Evolutionary conservation across 257 asterid genomes (phyloP).

Genomic region (Voacanga thouarsii): DNA sequence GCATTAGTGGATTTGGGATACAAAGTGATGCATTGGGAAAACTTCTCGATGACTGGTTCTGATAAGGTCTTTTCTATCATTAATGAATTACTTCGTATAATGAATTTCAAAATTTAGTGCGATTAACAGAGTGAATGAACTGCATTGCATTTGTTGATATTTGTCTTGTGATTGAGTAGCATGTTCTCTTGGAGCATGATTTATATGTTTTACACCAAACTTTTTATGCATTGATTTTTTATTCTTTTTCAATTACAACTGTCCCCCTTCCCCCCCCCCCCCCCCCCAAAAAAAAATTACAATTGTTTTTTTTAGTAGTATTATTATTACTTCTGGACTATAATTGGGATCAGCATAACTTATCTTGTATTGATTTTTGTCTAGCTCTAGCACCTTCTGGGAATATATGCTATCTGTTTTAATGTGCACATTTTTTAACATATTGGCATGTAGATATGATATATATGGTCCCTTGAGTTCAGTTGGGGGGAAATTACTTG

Average conservation of each 20-base stretch:
- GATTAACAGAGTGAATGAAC: too few species aligned
- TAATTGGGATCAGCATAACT: too few species aligned
- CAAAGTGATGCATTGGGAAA: not conserved
- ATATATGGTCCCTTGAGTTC: not conserved
- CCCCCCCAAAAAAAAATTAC: too few species aligned
- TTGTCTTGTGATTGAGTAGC: too few species aligned
- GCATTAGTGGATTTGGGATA: not conserved
- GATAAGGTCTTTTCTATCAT: not conserved
- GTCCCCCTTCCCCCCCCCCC: too few species aligned
- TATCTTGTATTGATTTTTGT: not conserved
- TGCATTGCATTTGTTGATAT: too few species aligned
- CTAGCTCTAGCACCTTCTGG: not conserved
- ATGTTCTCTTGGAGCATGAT: not conserved
- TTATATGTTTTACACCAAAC: not conserved
- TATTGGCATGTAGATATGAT: not conserved
- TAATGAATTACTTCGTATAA: too few species aligned
- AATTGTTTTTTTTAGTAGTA: not conserved
- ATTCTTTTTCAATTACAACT: too few species aligned
- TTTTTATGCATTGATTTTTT: too few species aligned
- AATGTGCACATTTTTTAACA: not conserved
- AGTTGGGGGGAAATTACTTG: too few species aligned
- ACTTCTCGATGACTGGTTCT: not conserved
- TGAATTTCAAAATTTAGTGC: too few species aligned
- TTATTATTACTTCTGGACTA: too few species aligned
- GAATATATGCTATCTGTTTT: not conserved